Conservation (phyloP, 352 stramenopile genomes). For the Aphanomyces euteiches region DNA sequence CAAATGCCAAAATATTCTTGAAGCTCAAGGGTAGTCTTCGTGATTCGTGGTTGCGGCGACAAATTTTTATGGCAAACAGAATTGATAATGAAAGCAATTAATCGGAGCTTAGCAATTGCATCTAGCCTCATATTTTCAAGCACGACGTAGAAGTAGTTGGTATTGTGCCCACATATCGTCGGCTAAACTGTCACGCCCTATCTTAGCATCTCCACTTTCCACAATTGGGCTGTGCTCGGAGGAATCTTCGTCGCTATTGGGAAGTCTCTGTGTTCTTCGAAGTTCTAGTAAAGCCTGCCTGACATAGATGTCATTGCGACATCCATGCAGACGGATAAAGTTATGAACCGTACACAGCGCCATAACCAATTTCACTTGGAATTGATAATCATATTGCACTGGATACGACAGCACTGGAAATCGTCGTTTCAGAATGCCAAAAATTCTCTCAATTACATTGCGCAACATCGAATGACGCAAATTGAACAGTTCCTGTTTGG, state of each 20-base stretch:
- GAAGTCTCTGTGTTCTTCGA: background rate
- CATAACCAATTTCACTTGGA: background rate
- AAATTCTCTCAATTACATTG: constrained; percentile 30
- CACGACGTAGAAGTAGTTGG: background rate
- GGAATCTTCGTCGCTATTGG: background rate
- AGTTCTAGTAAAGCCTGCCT: background rate
- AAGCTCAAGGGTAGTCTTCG: background rate
- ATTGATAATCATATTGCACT: background rate
- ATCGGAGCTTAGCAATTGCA: background rate
- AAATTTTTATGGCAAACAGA: background rate
- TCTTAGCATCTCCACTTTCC: background rate
- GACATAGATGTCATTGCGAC: background rate
- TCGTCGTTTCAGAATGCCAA: constrained; percentile 29
- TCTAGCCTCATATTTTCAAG: background rate
- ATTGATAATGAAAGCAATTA: background rate
- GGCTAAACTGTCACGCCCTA: background rate
- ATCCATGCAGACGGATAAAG: constrained; percentile 1
- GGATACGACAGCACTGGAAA: constrained; percentile 1
- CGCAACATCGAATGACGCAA: constrained; percentile 22
- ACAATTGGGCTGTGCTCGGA: too few species aligned
- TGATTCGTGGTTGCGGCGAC: background rate
- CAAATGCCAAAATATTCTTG: background rate
- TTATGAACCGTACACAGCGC: background rate
- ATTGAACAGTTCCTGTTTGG: constrained; percentile 31
- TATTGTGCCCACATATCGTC: background rate